Conservation (phyloP, 306 rosid genomes). For the Rosa rugosa region DNA sequence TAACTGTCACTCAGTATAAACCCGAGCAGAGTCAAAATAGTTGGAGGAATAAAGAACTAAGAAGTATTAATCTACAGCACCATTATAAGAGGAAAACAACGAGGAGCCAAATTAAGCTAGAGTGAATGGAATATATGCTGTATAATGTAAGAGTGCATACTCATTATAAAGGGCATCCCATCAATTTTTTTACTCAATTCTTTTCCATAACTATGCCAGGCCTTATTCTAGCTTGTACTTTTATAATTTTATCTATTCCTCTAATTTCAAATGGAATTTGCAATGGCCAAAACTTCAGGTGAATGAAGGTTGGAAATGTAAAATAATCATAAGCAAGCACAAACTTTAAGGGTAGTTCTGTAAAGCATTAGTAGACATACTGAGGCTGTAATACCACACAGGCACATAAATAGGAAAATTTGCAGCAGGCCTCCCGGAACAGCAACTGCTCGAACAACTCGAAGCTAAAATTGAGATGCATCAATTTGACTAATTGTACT, state of each 20-base stretch:
- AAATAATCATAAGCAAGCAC: background rate
- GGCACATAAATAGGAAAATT: constrained; percentile 89
- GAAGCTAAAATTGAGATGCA: constrained; percentile 58
- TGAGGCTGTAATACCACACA: constrained; percentile 89
- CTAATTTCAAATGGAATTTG: background rate
- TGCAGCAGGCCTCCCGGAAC: constrained; percentile 95
- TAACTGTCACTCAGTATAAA: background rate
- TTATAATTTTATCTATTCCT: background rate
- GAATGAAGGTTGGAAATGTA: background rate
- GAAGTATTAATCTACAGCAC: background rate
- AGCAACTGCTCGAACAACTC: constrained; percentile 98
- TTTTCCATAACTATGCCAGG: background rate
- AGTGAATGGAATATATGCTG: background rate
- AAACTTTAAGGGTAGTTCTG: background rate
- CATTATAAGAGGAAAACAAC: background rate
- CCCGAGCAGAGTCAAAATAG: background rate
- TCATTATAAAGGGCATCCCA: background rate
- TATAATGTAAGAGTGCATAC: background rate
- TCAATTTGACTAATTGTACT: constrained; percentile 10
- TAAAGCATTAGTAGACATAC: constrained; percentile 43
- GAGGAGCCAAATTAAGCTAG: background rate
- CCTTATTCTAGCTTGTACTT: background rate
- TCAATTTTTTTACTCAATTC: background rate
- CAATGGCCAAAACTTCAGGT: background rate
- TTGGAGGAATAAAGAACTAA: background rate